A percentile compares a stretch with the other conserved stretches of the same genome.
Evolutionary conservation across 129 eudicot species (phyloP).

Genomic region (Heracleum sosnowskyi): DNA sequence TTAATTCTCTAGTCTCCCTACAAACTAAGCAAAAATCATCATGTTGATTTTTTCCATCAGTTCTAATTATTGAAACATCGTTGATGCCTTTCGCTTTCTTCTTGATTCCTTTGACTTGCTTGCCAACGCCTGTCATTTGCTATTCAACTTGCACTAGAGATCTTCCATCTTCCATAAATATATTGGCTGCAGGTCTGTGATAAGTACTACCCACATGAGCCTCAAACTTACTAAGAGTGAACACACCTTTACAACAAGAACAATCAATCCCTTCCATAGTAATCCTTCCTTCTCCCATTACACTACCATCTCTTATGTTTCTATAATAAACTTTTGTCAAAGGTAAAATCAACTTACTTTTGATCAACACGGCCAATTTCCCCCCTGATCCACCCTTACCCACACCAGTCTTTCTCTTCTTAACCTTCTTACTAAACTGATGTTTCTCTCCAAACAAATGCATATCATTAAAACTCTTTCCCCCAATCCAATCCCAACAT

Average conservation of each 20-base stretch:
- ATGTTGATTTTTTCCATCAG: conserved; percentile 2
- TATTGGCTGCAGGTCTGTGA: conserved; percentile 62
- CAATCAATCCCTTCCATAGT: conserved; percentile 26
- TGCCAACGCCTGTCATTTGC: conserved; percentile 18
- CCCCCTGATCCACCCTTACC: background rate
- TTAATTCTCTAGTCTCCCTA: conserved; percentile 44
- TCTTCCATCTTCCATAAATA: conserved; percentile 63
- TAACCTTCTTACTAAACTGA: background rate
- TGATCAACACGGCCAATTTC: conserved; percentile 7
- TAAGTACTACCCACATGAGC: conserved; percentile 63
- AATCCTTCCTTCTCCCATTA: conserved; percentile 18
- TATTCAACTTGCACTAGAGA: conserved; percentile 47
- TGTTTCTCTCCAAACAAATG: background rate
- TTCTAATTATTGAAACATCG: background rate
- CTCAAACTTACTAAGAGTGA: conserved; percentile 43
- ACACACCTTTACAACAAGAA: conserved; percentile 14
- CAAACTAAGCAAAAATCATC: conserved; percentile 65
- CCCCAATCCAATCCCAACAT: background rate
- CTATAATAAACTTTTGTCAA: conserved; percentile 13
- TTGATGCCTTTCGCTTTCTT: background rate
- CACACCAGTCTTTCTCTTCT: background rate
- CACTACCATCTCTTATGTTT: background rate
- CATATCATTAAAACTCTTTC: background rate
- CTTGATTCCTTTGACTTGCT: background rate
- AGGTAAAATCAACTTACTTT: background rate